phyloP scores from a whole-genome alignment of 2,329 filamentous ascomycete species.

The Kalaharituber pfeilii region DNA sequence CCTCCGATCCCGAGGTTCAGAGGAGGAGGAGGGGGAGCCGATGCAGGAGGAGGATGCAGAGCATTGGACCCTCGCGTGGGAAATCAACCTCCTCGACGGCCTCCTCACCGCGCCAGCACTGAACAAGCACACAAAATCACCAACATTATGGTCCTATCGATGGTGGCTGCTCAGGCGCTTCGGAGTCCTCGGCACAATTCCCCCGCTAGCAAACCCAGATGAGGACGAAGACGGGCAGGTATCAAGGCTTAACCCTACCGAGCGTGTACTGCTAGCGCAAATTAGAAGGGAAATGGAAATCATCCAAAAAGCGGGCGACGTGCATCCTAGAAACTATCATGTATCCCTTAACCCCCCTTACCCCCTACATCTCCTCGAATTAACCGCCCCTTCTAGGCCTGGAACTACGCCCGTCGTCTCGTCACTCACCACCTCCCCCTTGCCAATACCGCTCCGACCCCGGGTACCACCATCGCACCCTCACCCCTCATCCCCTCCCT shows the following conservation, averaged over 20 bases:
- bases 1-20: not conserved
- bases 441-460: not conserved
- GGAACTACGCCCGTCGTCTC: not conserved
- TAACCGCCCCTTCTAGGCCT: not conserved
- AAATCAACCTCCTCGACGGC: not conserved
- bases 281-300: not conserved
- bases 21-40: no score
- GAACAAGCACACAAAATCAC: not conserved
- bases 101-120: not conserved
- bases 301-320: not conserved
- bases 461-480: not conserved
- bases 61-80: not conserved
- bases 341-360: not conserved
- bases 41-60: no score
- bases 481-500: not conserved
- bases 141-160: not conserved
- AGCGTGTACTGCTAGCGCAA: not conserved
- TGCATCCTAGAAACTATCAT: not conserved
- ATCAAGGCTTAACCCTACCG: not conserved
- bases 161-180: not conserved
- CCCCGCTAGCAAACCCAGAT: not conserved
- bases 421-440: not conserved
- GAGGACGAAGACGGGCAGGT: not conserved
- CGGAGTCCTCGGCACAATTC: no score
- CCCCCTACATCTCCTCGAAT: not conserved